Percentiles rank a stretch among this genome's conserved stretches.
Conservation (phyloP, 1,139 yeast genomes). For the Candida sp. region DNA sequence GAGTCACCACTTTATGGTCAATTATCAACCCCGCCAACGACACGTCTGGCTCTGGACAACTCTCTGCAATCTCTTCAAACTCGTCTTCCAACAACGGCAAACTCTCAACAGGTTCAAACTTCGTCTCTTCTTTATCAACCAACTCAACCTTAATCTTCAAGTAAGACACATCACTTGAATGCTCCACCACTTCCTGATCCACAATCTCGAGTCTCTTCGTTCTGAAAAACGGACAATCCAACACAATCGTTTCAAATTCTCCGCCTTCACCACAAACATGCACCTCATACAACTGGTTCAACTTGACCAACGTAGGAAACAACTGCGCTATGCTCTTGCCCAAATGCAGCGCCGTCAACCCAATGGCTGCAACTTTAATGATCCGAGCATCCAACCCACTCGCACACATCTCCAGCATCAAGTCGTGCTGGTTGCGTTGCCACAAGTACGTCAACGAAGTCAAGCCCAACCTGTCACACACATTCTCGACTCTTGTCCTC, state of each 20-base stretch:
- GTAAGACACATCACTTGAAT: conserved; percentile 68
- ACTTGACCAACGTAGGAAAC: conserved; percentile 57
- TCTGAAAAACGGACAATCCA: conserved; percentile 85
- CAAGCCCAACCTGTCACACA: conserved; percentile 74
- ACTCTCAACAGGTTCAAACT: conserved; percentile 32
- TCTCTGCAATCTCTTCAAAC: conserved; percentile 41
- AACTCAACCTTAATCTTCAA: conserved; percentile 50
- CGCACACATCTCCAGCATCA: conserved; percentile 82
- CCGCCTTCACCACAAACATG: conserved; percentile 99
- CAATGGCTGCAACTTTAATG: conserved; percentile 93
- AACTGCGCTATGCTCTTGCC: conserved; percentile 69
- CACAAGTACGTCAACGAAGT: conserved; percentile 79
- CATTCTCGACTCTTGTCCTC: conserved; percentile 90
- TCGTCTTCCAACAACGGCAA: conserved; percentile 55
- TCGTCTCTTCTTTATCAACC: conserved; percentile 31
- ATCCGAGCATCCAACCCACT: conserved; percentile 82
- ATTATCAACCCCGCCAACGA: background rate
- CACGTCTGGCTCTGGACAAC: conserved; percentile 4
- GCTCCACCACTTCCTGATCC: conserved; percentile 45
- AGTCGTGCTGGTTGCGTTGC: conserved; percentile 83
- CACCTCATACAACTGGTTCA: conserved; percentile 74
- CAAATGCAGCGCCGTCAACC: conserved; percentile 66
- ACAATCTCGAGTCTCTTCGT: conserved; percentile 51
- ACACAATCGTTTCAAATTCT: conserved; percentile 90
- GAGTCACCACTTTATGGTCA: conserved; percentile 3